Evolutionary conservation across 2,329 filamentous ascomycete species (phyloP), one percentile per base, ranked within the genome.

Genomic region (Phialocephala subalpina): DNA sequence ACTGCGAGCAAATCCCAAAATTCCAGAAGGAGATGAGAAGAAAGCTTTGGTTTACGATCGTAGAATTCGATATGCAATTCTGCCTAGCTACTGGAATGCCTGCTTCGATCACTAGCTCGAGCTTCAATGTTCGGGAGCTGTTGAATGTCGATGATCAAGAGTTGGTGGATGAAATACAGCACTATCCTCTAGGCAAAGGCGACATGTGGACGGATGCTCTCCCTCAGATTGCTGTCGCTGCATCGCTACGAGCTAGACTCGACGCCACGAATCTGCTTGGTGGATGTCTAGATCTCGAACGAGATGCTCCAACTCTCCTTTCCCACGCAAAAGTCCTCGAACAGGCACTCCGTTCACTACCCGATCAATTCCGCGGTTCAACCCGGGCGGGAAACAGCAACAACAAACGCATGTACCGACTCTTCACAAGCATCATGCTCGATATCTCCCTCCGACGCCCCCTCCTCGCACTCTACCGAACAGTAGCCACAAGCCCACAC

Each of bases 11-110:
- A 20, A 82, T 85, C 79, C 80, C 82, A 1, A 73, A 75, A 0
- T 81, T 83, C 59, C 77, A 80, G 22, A 80, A 82, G 4, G 86
- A 89, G 74, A 81, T 87, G 76, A 80, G 86, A 3, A 78, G 86
- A 1, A 81, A 86, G 2, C 70, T 88, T 0, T 88, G 86, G 87
- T 81, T 81, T 6, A 85, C 84, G 0, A 80, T 86, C 12, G 67
- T 87, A 2, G 85, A 88, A 72, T 75, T 88, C 2, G 81, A 82
- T 7, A 64, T 87, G 18, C 83, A 86, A 69, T 79, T 81, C 1
- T 82, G 83, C 29, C 75, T 86, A 45, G 82, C 84, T 63, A 79
- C 82, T 2, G 85, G 85, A 0, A 82, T 83, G 0, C 81, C 81
- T 2, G 82, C 84, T 5, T 76, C 85, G 9, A 74, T 87, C 12